Evolutionary conservation across 108 stramenopile species (phyloP), one percentile per base, ranked within the genome.

Genomic region (Fistulifera pelliculosa): DNA sequence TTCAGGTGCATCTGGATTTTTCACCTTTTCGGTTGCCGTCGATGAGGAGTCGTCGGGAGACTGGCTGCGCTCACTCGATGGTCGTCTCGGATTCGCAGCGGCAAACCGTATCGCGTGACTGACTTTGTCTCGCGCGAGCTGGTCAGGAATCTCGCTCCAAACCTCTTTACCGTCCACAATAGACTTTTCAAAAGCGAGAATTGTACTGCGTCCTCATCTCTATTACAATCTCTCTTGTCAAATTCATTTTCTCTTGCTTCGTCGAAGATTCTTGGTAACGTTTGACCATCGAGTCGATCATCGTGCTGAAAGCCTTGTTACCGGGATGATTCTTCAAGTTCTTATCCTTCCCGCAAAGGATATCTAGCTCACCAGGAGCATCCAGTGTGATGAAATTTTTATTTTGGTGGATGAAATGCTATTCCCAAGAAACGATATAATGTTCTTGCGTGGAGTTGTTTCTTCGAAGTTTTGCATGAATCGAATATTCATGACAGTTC

Each of bases 171-270:
- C 74, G 23, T 63, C 48, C 42, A 65, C 61, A 49, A 58, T 65
- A 49, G 31, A 35, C 31, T 35, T 35, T 8, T 35, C 8, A 4
- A 21, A 54, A 54, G 53, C 53, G 53, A 21, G 6, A 15, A 17
- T 67, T 67, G 40, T 62, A 52, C 13, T 58, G 44, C 0, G 24
- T 18, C 5, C 42, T 21, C 43, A 74, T 74, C 22, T 28, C 10
- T 6, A 38, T 52, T 0, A 74, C 73, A 52, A 74, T 68, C 35
- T 63, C 66, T 27, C 68, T 74, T 17, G 73, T 74, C 44, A 74
- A 44, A 6, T 26, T 44, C 73, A 74, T 74, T 43, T 74, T 74
- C 41, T 74, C 63, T 57, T 74, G 73, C 48, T 74, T 74, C 31
- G 65, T 66, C 21, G 61, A 52, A n/a, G 66, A 62, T 10, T 16